Base-by-base conservation (phyloP, 2,329 filamentous ascomycete genomes). In the Colletotrichum higginsianum region DNA sequence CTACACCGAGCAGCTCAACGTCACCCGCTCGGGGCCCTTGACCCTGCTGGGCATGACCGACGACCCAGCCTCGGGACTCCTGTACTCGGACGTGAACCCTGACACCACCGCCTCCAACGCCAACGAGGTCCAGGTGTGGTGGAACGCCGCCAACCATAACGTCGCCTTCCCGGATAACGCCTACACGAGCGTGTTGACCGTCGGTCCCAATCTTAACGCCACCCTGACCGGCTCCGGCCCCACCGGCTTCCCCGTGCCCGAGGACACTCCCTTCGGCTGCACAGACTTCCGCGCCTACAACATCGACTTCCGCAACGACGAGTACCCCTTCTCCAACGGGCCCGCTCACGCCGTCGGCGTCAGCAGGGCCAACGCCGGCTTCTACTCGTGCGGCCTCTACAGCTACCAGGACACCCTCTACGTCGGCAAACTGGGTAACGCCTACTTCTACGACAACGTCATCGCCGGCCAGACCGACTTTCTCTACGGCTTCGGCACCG, bases 401-500 rank as follows among this genome's bases (percentile, higher is more conserved):
- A 90, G 87, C 69, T 93, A 90, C 76, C 91, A 93, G 79, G 91
- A 93, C 73, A 93, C 91, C 9, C 89, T 87, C 69, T 72, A 72
- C 38, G 69, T 72, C 4, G 69, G 69, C 9, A 72, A 72, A 12
- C 23, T 69, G 1, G 91, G 88, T 40, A 92, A 91, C 74, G 87
- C 87, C 0, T 92, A 92, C 80, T 90, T 93, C 79, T 86, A 90
- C 77, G 83, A 87, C 46, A 86, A 82, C 64, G 85, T 89, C 46
- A 85, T 93, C 6, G 91, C 89, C 0, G 91, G 91, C 0, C 84
- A 92, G 76, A 92, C 90, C 0, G 91, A 93, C 75, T 93, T 93
- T 80, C 81, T 93, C 23, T 93, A 92, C 76, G 90, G 90, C 11
- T 92, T 92, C 76, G 91, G 90, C 35, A 92, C 90, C 0, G 84